Base-by-base conservation (phyloP, 495 filamentous ascomycete genomes). In the Penicillium lividum region DNA sequence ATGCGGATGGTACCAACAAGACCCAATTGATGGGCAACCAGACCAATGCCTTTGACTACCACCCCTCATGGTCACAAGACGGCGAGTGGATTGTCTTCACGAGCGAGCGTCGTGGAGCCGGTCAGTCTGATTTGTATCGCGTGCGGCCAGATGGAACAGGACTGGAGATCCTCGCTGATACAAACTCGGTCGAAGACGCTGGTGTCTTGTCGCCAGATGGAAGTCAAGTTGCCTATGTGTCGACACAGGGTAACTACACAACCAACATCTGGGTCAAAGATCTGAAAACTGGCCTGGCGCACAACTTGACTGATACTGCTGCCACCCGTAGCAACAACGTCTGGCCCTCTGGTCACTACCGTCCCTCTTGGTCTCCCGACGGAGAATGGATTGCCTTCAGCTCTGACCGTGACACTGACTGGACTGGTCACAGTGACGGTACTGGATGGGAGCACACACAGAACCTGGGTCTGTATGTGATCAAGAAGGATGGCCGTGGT, bases 21-120 rank as follows among this genome's bases (percentile, higher is more conserved):
- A 56, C 50, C 7, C 28, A 56, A 51, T 53, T 73, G 13, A 40
- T 73, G 55, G 61, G 61, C n/a, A 61, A 63, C 28, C 57, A 63
- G 18, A 61, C 57, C 29, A 43, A 40, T 9, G 31, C 50, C 15
- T 71, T 72, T 38, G 69, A 74, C 43, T 74, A 71, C 52, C 72
- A 71, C 40, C 51, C 66, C 29, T 62, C 52, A 3, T 73, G 56
- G 54, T 71, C 70, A 3, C 49, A 54, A 0, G 64, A 72, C 36
- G 60, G 58, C 15, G 28, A 65, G 31, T 57, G 59, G 59, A 58
- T 65, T 44, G 51, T 58, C 31, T 65, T 65, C 47, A 65, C 62
- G 3, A 61, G 58, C 29, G 62, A 65, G 48, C 58, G 58, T 10
- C 55, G 56, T 42, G 58, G 51, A n/a, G 33, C 51, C 7, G 62